A percentile compares a stretch with the other conserved stretches of the same genome.
These are phyloP conservation scores for Fraxinus americana DNA, from an alignment of 257 asterid species.

Conservation along the genomic window DNA sequence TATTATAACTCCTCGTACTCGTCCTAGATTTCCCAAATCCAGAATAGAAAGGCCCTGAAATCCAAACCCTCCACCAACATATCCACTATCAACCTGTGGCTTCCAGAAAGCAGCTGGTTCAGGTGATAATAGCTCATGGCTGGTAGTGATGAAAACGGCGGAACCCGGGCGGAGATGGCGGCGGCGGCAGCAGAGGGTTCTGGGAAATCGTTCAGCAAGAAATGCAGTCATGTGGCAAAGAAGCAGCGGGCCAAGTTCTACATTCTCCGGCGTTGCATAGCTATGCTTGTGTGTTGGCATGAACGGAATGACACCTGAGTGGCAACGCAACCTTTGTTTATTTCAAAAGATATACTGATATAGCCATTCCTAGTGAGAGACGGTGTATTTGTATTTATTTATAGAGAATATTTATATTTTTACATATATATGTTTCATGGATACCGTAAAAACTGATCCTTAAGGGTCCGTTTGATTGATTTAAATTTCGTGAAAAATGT, in stretches of 20 bases:
- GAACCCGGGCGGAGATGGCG: neutral
- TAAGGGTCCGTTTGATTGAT: too few species aligned
- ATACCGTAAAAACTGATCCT: neutral
- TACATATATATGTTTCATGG: neutral
- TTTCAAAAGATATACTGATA: neutral
- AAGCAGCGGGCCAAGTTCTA: conserved; percentile 31
- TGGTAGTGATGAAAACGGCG: conserved; percentile 5
- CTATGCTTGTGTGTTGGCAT: conserved; percentile 33
- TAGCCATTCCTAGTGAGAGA: neutral
- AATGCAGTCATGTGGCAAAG: conserved; percentile 29
- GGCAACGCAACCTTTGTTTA: neutral
- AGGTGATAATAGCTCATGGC: neutral
- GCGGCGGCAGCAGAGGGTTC: neutral
- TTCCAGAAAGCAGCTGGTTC: neutral
- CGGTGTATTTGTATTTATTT: neutral
- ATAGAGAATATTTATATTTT: neutral
- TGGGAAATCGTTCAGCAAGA: conserved; percentile 14
- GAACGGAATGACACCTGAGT: conserved; percentile 19
- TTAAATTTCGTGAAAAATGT: too few species aligned
- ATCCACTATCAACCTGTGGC: neutral
- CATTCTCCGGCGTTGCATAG: conserved; percentile 34
- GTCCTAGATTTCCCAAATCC: neutral
- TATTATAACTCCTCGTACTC: conserved; percentile 9
- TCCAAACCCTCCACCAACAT: neutral
- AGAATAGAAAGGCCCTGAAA: neutral